Evolutionary conservation across 176 grass and related monocot genomes (phyloP).

Genomic region (Aegilops umbellulata): DNA sequence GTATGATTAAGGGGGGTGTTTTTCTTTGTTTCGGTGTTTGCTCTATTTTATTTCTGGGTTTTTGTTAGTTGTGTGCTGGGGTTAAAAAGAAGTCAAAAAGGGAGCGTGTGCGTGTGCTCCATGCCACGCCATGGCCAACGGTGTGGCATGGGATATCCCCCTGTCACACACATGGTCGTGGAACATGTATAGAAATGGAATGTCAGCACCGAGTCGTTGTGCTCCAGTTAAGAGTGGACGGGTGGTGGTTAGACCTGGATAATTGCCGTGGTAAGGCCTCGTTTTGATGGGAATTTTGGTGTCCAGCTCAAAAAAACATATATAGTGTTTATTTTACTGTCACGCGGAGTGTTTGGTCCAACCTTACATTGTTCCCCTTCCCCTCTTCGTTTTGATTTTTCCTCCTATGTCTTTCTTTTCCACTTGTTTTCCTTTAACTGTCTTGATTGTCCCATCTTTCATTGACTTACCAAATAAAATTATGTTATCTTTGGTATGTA

Average conservation of each 20-base stretch:
- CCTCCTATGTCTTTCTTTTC: no score
- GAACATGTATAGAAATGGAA: not conserved
- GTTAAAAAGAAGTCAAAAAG: conserved; percentile 41
- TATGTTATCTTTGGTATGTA: no score
- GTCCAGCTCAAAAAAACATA: no score
- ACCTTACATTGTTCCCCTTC: no score
- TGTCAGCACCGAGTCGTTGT: not conserved
- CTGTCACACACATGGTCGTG: not conserved
- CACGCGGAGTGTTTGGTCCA: no score
- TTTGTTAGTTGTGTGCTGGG: not conserved
- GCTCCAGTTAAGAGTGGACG: not conserved
- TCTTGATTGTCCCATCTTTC: no score
- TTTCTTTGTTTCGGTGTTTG: not conserved
- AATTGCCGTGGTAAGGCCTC: not conserved
- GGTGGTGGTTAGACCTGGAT: not conserved
- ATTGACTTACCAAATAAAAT: no score
- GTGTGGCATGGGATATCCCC: conserved; percentile 8
- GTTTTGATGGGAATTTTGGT: not conserved
- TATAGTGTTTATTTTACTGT: no score
- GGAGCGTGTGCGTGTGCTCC: not conserved
- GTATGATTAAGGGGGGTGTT: not conserved
- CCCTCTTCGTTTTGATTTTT: no score
- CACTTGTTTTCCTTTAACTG: no score
- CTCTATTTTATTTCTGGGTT: not conserved
- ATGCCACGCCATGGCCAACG: not conserved